Percentiles rank a stretch among this genome's conserved stretches.
phyloP scores from a whole-genome alignment of 2,329 filamentous ascomycete genomes.

The Talaromyces sp. region DNA sequence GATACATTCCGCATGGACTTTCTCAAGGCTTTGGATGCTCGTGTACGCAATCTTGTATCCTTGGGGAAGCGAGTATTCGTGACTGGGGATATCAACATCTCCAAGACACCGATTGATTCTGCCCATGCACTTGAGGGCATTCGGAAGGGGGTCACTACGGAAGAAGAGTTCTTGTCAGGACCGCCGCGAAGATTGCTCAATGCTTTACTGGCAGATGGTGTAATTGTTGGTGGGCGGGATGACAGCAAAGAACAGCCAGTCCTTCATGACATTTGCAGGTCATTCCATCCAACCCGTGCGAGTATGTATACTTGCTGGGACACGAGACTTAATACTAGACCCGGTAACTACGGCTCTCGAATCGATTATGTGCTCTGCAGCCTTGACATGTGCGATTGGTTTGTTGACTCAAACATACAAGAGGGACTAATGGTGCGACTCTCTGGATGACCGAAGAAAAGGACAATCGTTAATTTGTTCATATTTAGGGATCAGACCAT shows the following conservation, averaged over 20 bases:
- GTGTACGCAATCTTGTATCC: constrained; percentile 79
- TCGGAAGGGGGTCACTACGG: constrained; percentile 67
- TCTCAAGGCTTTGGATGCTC: constrained; percentile 75
- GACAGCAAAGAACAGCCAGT: constrained; percentile 70
- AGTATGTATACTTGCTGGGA: constrained; percentile 99
- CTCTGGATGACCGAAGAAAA: neutral
- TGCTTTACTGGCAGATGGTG: constrained; percentile 75
- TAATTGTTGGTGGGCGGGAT: constrained; percentile 66
- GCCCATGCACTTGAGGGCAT: constrained; percentile 73
- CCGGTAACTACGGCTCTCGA: constrained; percentile 86
- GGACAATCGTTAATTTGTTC: constrained; percentile 20
- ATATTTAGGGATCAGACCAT: constrained; percentile 77
- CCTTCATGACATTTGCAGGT: constrained; percentile 80
- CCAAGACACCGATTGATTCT: constrained; percentile 69
- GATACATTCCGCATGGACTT: constrained; percentile 83
- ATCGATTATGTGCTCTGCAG: constrained; percentile 94
- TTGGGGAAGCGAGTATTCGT: constrained; percentile 84
- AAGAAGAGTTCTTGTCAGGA: constrained; percentile 71
- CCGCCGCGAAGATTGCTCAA: constrained; percentile 81
- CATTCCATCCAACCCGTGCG: constrained; percentile 74
- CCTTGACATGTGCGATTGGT: constrained; percentile 76
- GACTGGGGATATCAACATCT: constrained; percentile 86
- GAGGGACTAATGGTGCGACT: constrained; percentile 72
- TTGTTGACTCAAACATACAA: constrained; percentile 81
- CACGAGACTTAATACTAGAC: constrained; percentile 90